Percentiles rank a stretch among this genome's conserved stretches.
Conservation (phyloP, 2,329 filamentous ascomycete genomes). For the Alternaria sp. region DNA sequence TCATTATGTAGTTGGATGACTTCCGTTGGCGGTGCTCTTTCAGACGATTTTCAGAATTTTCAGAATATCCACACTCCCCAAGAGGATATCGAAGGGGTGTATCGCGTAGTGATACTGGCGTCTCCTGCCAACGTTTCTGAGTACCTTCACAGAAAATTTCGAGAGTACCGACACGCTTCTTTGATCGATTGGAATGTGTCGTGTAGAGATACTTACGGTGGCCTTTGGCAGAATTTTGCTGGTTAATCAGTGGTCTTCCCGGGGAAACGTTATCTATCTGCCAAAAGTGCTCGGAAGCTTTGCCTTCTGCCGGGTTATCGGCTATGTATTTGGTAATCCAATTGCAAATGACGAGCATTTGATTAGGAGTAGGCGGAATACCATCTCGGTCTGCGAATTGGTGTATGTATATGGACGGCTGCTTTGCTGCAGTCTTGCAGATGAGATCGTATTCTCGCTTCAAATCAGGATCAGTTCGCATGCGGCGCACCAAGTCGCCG, state of each 20-base stretch:
- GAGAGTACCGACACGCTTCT: constrained; percentile 20
- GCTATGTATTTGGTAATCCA: constrained; percentile 24
- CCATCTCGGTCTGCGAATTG: constrained; percentile 29
- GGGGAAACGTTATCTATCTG: constrained; percentile 17
- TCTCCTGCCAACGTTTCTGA: constrained; percentile 16
- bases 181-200: constrained; percentile 11
- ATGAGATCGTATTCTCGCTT: constrained; percentile 23
- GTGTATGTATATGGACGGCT: constrained; percentile 40
- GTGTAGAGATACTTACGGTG: constrained; percentile 36
- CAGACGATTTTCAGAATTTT: constrained; percentile 22
- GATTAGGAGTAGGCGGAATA: constrained; percentile 27
- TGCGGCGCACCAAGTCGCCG: constrained; percentile 25
- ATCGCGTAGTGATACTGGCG: constrained; percentile 10
- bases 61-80: constrained; percentile 35
- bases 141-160: constrained; percentile 25
- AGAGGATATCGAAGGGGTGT: constrained; percentile 27
- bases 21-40: constrained; percentile 29
- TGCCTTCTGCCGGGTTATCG: background rate
- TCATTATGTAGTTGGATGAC: constrained; percentile 40
- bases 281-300: constrained; percentile 11
- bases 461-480: constrained; percentile 16
- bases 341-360: constrained; percentile 30
- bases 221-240: constrained; percentile 11
- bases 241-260: constrained; percentile 20
- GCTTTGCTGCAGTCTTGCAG: background rate